Conservation (phyloP, 2,329 filamentous ascomycete genomes). For the Clarireedia sp. region DNA sequence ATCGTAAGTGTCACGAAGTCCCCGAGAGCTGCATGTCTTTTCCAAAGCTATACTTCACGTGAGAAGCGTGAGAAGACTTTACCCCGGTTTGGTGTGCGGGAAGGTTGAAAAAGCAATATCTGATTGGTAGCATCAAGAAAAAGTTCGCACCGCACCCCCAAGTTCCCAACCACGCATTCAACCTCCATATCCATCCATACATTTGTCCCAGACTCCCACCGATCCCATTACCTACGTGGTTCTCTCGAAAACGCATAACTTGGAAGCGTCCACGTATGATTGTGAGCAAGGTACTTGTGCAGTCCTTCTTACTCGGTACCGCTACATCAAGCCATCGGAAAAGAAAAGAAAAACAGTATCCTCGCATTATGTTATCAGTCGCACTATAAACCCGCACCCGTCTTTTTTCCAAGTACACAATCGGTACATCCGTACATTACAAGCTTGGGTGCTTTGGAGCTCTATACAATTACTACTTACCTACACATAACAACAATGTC, state of each 20-base stretch:
- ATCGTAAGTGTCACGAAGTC: constrained; percentile 11
- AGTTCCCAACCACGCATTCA: constrained; percentile 2
- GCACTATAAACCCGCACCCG: constrained; percentile 13
- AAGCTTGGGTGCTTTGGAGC: constrained; percentile 9
- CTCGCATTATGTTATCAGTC: constrained; percentile 21
- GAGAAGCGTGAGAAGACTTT: neutral
- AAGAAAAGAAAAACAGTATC: constrained; percentile 11
- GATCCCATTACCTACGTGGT: constrained; percentile 25
- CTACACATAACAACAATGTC: neutral
- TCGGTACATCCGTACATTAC: constrained; percentile 1
- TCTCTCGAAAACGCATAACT: constrained; percentile 17
- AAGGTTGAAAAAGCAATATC: constrained; percentile 2
- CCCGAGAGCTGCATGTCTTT: constrained; percentile 7
- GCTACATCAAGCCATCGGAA: constrained; percentile 14
- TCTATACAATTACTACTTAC: neutral
- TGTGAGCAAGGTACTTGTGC: constrained; percentile 12
- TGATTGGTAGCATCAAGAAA: constrained; percentile 23
- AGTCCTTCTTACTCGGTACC: neutral
- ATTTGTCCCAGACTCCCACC: constrained; percentile 9
- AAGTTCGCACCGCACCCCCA: constrained; percentile 15
- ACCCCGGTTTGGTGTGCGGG: neutral
- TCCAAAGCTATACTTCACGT: constrained; percentile 5
- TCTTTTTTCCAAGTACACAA: neutral
- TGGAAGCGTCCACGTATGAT: constrained; percentile 26
- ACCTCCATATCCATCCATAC: constrained; percentile 16